phyloP scores from a whole-genome alignment of 2,329 filamentous ascomycete species.

The Colletotrichum tropicale region DNA sequence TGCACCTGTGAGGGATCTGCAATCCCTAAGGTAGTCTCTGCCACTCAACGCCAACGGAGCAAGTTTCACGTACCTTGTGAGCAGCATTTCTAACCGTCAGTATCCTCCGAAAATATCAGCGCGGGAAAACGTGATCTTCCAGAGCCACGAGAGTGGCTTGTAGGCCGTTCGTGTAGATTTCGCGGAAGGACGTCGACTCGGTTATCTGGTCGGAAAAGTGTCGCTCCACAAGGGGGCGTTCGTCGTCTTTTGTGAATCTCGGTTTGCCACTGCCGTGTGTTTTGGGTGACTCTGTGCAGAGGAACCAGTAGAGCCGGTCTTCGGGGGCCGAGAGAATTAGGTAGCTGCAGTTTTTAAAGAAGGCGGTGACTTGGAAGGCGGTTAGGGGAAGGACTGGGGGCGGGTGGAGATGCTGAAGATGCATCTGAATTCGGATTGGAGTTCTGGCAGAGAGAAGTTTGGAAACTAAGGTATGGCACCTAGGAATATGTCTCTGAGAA shows the following conservation, averaged over 20 bases:
- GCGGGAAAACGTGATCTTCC: slow-evolving; percentile 35
- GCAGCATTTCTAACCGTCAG: slow-evolving; percentile 43
- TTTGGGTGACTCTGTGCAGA: slow-evolving; percentile 30
- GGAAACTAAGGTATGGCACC: too few species aligned
- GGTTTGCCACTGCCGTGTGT: slow-evolving; percentile 32
- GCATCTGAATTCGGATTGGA: slow-evolving; percentile 23
- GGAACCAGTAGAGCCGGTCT: slow-evolving; percentile 37
- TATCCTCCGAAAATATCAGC: slow-evolving; percentile 41
- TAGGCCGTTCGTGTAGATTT: slow-evolving; percentile 29
- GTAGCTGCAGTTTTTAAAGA: background rate
- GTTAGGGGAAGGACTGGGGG: too few species aligned
- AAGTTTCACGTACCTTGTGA: slow-evolving; percentile 36
- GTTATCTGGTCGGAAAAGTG: slow-evolving; percentile 19
- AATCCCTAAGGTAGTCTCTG: too few species aligned
- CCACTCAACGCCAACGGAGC: too few species aligned
- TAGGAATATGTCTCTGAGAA: too few species aligned
- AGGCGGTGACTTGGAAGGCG: too few species aligned
- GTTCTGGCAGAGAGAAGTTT: background rate
- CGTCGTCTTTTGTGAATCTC: slow-evolving; percentile 33
- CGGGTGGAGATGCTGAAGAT: slow-evolving; percentile 40
- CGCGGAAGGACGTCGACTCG: slow-evolving; percentile 27
- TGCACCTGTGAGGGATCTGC: too few species aligned
- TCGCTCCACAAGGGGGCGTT: slow-evolving; percentile 26
- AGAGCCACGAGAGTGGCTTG: slow-evolving; percentile 26
- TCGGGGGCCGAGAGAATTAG: slow-evolving; percentile 18